phyloP scores from a whole-genome alignment of 441 rosid species.

The Adansonia madagascariensis region DNA sequence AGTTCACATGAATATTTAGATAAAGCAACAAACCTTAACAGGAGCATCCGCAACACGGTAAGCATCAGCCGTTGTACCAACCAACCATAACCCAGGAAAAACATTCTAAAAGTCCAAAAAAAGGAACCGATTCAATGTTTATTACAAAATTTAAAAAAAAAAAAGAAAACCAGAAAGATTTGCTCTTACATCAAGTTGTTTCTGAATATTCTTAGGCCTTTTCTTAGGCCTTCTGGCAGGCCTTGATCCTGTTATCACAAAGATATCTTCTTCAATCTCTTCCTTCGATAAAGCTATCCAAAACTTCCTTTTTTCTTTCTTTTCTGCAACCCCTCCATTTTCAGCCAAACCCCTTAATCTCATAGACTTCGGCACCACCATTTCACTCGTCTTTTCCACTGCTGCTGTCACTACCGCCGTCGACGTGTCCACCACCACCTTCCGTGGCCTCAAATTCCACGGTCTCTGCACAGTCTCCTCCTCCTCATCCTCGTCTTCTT shows the following conservation, averaged over 20 bases:
- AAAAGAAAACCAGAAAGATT: background rate
- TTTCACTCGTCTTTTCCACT: conserved; percentile 29
- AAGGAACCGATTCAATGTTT: background rate
- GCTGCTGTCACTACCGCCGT: conserved; percentile 27
- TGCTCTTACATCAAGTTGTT: conserved; percentile 66
- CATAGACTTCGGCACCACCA: conserved; percentile 56
- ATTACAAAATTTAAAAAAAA: too few relatives aligned
- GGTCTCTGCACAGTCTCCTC: conserved; percentile 59
- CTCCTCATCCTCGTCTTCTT: conserved; percentile 33
- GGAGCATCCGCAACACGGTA: conserved; percentile 58
- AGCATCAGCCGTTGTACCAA: conserved; percentile 77
- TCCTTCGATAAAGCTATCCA: conserved; percentile 80
- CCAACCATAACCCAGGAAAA: conserved; percentile 85
- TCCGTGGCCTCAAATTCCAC: conserved; percentile 89
- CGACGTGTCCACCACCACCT: conserved; percentile 31
- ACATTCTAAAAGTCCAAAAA: conserved; percentile 43
- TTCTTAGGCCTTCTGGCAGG: conserved; percentile 80
- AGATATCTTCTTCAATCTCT: conserved; percentile 90
- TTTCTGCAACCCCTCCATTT: conserved; percentile 46
- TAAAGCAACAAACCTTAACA: conserved; percentile 49
- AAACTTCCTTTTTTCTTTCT: conserved; percentile 68
- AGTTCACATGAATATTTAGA: background rate
- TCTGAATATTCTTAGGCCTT: conserved; percentile 74
- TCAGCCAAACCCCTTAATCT: conserved; percentile 66
- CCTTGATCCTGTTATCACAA: conserved; percentile 74